Evolutionary conservation across 2,329 filamentous ascomycete genomes (phyloP), one percentile per base, ranked within the genome.

Genomic region (Alternaria novae-zelandiae): DNA sequence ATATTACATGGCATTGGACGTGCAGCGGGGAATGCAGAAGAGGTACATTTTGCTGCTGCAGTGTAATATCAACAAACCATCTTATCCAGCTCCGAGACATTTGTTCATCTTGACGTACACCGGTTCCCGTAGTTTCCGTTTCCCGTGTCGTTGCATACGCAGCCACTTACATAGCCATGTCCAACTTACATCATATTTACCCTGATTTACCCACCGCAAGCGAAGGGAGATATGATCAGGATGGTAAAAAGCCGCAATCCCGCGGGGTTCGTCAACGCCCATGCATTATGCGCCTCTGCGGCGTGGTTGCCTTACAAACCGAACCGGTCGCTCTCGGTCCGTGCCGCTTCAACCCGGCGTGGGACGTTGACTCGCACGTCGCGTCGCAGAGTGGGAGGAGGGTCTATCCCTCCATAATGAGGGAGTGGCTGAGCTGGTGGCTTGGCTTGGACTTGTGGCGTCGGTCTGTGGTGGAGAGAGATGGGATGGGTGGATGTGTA

Each of bases 241-340:
- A 41, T 41, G 36, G n/a, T 41, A 41, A 41, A 17, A 41, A 41
- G 20, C 49, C 49, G 49, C 49, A 53, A 53, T 36, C 49, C 30
- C 49, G 56, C 43, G 54, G 50, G 32, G n/a, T 56, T 41, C 32
- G 36, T 11, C 36, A 23, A 51, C 21, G 54, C 21, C 21, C 30
- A 30, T 21, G 30, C n/a, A 54, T 41, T 32, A 64, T 61, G 64
- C 57, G 55, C 54, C 54, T 32, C 17, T 55, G 41, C 57, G 57
- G 61, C 61, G 57, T 61, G 44, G 64, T 54, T 25, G 26, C 36
- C 32, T 53, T 53, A 21, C 28, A 53, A 13, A 53, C 49, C 30
- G 32, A 53, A 23, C 49, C 13, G 23, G 49, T 53, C 47, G 15
- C 49, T 51, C 23, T 53, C 49, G 49, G 49, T 23, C 49, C 49